Conservation (phyloP, 495 filamentous ascomycete genomes). For the Neurospora sp. region DNA sequence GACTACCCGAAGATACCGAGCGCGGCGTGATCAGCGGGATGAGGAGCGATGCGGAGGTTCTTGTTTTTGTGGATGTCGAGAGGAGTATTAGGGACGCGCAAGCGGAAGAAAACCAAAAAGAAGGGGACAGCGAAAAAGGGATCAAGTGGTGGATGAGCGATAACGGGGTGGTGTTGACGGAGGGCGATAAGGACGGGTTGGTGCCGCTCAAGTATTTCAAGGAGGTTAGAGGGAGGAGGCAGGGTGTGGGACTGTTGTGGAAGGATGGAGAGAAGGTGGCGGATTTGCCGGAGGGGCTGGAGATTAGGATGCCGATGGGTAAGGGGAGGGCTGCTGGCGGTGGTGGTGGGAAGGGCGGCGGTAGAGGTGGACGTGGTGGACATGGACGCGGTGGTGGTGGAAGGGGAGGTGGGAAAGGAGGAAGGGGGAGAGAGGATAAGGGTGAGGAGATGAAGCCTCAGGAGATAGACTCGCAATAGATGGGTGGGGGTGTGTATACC, state of each 20-base stretch:
- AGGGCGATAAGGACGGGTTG: conserved; percentile 36
- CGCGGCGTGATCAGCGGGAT: conserved; percentile 70
- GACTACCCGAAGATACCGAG: conserved; percentile 38
- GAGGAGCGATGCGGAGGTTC: conserved; percentile 63
- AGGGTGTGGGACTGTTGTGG: conserved; percentile 55
- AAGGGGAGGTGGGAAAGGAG: conserved; percentile 1
- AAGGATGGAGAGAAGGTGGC: conserved; percentile 49
- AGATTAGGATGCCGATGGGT: conserved; percentile 31
- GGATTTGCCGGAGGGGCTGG: conserved; percentile 40
- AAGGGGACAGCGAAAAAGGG: conserved; percentile 36
- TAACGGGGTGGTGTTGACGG: conserved; percentile 63
- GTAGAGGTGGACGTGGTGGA: neutral
- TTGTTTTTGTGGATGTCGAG: conserved; percentile 70
- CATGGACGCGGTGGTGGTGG: conserved; percentile 3
- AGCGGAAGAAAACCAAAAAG: neutral
- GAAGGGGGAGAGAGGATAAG: conserved; percentile 1
- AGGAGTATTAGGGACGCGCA: conserved; percentile 38
- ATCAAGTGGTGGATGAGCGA: conserved; percentile 77
- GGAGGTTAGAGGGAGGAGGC: conserved; percentile 47
- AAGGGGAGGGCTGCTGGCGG: conserved; percentile 25
- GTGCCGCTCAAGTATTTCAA: conserved; percentile 34
- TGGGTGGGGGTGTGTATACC: neutral
- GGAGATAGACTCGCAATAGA: neutral
- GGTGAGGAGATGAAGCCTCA: neutral
- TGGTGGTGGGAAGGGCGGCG: conserved; percentile 12